Base-by-base conservation (phyloP, 176 grass and related monocot genomes). In the Rhynchospora tenuis region DNA sequence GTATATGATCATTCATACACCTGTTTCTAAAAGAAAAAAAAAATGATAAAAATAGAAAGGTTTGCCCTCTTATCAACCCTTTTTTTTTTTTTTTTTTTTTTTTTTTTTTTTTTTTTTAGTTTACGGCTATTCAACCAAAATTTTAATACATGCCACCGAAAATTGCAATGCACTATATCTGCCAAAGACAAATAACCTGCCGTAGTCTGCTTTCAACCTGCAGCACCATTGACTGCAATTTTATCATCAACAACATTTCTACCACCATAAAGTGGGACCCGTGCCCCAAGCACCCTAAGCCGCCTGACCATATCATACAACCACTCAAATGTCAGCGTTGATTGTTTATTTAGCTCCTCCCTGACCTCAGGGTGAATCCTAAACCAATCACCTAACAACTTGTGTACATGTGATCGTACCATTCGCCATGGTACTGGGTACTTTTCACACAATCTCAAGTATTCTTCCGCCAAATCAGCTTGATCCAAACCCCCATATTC, bases 351-450 rank as follows among this genome's bases (percentile, higher is more conserved):
- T 31, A 99, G 56, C 65, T 99, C 96, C 86, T 95, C 93, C 58
- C 96, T 91, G 66, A 95, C 82, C 33, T 92, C 79, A 1, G 96
- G 96, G 92, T 95, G 96, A 76, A 95, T 74, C 54, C 83, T 89
- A 83, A 99, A 99, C 89, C 88, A 99, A 80, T 90, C 63, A 7
- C 96, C 96, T n/a, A 99, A 56, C 93, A 99, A 81, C 81, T 99
- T 99, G 84, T 99, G 96, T 24, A 99, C 85, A 89, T 99, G 96
- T 1, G 92, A 95, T 9, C 96, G 80, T 86, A 99, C 43, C 92
- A 99, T 99, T 90, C 93, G 86, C 96, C 96, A 99, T 17, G 93
- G 96, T 23, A 99, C 96, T 27, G 96, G 96, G 85, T 99, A 93
- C 48, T 92, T 86, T 77, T 99, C 89, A 13, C 96, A 99, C 1